These are phyloP conservation scores for Hemisphaericaspora subhashii DNA, from an alignment of 1,139 yeast species.

Conservation along the genomic window DNA sequence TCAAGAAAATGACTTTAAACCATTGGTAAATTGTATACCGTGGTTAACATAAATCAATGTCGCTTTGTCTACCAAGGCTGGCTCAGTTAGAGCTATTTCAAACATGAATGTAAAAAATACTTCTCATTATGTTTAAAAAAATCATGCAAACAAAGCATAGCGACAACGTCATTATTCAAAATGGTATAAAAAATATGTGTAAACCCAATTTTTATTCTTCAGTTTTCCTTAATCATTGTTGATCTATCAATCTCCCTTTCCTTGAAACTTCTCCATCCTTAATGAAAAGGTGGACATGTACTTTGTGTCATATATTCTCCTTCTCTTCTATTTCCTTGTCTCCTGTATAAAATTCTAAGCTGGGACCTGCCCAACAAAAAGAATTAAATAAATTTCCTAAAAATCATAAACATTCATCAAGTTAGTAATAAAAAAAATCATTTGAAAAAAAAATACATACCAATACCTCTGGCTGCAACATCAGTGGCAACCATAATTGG, in stretches of 20 bases:
- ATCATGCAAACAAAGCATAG: not conserved
- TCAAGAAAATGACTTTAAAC: not conserved
- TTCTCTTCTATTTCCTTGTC: not conserved
- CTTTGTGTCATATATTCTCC: not conserved
- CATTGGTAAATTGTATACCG: not conserved
- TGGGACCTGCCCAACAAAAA: constrained; percentile 1
- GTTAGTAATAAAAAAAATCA: constrained; percentile 20
- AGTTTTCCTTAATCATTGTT: constrained; percentile 1
- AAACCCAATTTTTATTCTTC: not conserved
- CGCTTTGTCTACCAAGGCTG: not conserved
- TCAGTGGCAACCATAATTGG: constrained; percentile 99
- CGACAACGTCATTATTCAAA: not conserved
- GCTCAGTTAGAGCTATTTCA: not conserved
- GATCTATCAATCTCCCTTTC: constrained; percentile 2
- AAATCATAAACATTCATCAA: constrained; percentile 5
- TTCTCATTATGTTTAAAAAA: not conserved
- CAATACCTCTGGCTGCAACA: constrained; percentile 99
- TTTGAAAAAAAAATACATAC: constrained; percentile 59
- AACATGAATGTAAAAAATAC: not conserved
- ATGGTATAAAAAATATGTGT: constrained; percentile 4
- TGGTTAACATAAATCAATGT: too few species aligned
- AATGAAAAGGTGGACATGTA: not conserved
- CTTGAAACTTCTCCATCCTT: not conserved
- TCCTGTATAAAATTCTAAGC: not conserved
- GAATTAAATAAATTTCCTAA: constrained; percentile 1